Evolutionary conservation across 768 basidiomycete species (phyloP).

Genomic region (Pleurotus giganteus): DNA sequence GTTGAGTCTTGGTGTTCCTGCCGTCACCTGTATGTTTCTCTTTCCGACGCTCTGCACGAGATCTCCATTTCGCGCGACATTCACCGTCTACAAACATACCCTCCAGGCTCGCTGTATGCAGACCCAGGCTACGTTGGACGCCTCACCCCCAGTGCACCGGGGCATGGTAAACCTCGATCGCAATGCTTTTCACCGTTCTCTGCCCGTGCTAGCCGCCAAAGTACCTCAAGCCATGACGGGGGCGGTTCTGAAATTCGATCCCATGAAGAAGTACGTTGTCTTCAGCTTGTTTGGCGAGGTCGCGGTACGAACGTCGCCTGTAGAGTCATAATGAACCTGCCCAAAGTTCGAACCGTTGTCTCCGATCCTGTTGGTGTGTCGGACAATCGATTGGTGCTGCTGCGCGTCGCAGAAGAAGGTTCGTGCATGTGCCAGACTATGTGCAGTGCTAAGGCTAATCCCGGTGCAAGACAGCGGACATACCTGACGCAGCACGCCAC

Average conservation of each 20-base stretch:
- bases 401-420: slow-evolving; percentile 64
- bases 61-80: neutral
- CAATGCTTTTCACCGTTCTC: slow-evolving; percentile 57
- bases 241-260: slow-evolving; percentile 51
- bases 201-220: slow-evolving; percentile 68
- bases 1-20: neutral
- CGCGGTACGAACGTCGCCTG: slow-evolving; percentile 12
- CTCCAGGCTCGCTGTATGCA: slow-evolving; percentile 27
- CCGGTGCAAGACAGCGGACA: slow-evolving; percentile 60
- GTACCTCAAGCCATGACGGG: slow-evolving; percentile 57
- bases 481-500: slow-evolving; percentile 52
- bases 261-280: slow-evolving; percentile 55
- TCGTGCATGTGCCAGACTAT: slow-evolving; percentile 20
- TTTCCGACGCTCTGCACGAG: neutral
- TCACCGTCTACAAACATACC: neutral
- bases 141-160: slow-evolving; percentile 39
- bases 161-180: slow-evolving; percentile 61
- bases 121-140: slow-evolving; percentile 35
- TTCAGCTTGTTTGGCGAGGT: neutral
- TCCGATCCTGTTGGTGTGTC: slow-evolving; percentile 45
- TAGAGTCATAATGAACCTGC: slow-evolving; percentile 65
- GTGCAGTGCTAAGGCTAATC: slow-evolving; percentile 18
- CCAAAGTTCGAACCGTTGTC: slow-evolving; percentile 62
- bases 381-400: slow-evolving; percentile 61
- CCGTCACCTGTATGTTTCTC: neutral